phyloP scores from a whole-genome alignment of 169 alveolate genomes.

The Babesia gibsoni region DNA sequence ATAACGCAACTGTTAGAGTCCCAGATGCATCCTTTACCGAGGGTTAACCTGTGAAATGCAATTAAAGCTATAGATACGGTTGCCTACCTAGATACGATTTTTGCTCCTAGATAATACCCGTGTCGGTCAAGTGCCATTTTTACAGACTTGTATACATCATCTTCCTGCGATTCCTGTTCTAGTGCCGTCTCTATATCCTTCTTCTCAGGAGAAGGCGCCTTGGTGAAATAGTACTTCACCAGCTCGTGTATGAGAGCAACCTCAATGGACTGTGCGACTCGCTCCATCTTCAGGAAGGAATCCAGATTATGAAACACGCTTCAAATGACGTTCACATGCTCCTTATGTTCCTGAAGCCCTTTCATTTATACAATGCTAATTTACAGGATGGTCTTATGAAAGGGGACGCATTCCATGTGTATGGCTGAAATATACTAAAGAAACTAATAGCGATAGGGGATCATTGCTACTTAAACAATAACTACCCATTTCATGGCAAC shows the following conservation, averaged over 20 bases:
- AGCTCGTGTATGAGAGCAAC: constrained; percentile 55
- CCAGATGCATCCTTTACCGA: constrained; percentile 46
- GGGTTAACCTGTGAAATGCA: constrained; percentile 27
- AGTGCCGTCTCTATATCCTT: neutral
- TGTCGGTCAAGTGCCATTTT: constrained; percentile 46
- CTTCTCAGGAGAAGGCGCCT: neutral
- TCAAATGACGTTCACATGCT: too few species aligned
- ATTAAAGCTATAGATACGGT: too few species aligned
- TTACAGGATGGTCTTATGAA: too few species aligned
- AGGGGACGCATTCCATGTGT: too few species aligned
- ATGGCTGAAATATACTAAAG: too few species aligned
- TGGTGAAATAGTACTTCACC: constrained; percentile 47
- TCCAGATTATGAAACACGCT: too few species aligned
- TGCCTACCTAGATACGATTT: constrained; percentile 36
- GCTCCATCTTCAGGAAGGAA: constrained; percentile 11
- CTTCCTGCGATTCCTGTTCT: constrained; percentile 16
- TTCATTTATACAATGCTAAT: too few species aligned
- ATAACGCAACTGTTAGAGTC: constrained; percentile 58
- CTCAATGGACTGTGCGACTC: constrained; percentile 24
- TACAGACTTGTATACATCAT: constrained; percentile 36
- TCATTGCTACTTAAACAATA: too few species aligned
- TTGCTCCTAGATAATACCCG: constrained; percentile 53
- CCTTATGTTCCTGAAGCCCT: too few species aligned
- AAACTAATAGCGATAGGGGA: too few species aligned
- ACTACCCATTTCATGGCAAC: too few species aligned